A percentile compares a stretch with the other conserved stretches of the same genome.
Evolutionary conservation across 768 basidiomycete species (phyloP).

Genomic region (Macrolepiota albuminosa): DNA sequence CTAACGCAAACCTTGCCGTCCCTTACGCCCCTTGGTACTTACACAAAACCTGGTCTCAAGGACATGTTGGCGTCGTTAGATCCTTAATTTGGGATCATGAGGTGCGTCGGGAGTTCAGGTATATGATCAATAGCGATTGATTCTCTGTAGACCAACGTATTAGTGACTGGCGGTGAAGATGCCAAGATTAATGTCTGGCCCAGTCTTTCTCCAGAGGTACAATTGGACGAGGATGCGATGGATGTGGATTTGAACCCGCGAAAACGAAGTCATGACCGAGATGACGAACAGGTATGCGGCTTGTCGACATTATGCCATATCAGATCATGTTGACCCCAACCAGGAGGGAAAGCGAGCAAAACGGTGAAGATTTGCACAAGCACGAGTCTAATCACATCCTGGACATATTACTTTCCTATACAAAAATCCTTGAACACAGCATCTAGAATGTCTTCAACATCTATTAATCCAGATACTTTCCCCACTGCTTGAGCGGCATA

Average conservation of each 20-base stretch:
- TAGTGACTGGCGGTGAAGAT: slow-evolving; percentile 51
- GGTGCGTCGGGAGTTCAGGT: slow-evolving; percentile 23
- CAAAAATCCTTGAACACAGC: slow-evolving; percentile 84
- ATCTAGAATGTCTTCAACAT: slow-evolving; percentile 80
- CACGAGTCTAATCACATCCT: neutral
- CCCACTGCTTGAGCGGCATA: slow-evolving; percentile 85
- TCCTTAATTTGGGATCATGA: slow-evolving; percentile 52
- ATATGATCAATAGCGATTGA: neutral
- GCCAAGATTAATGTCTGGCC: slow-evolving; percentile 41
- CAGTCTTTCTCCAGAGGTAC: slow-evolving; percentile 7
- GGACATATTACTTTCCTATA: slow-evolving; percentile 57
- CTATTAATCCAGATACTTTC: slow-evolving; percentile 74
- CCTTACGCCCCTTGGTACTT: slow-evolving; percentile 43
- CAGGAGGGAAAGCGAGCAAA: slow-evolving; percentile 16
- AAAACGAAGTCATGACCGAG: slow-evolving; percentile 20
- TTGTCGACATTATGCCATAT: neutral
- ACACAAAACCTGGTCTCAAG: slow-evolving; percentile 47
- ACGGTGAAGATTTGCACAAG: slow-evolving; percentile 3
- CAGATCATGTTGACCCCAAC: neutral
- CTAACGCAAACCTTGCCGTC: slow-evolving; percentile 34
- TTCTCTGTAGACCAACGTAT: slow-evolving; percentile 27
- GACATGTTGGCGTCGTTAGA: slow-evolving; percentile 54
- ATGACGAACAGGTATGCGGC: slow-evolving; percentile 19
- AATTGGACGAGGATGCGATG: slow-evolving; percentile 17
- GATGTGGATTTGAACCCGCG: slow-evolving; percentile 20